Conservation (phyloP, 176 grass and related monocot species). For the Paspalum vaginatum region DNA sequence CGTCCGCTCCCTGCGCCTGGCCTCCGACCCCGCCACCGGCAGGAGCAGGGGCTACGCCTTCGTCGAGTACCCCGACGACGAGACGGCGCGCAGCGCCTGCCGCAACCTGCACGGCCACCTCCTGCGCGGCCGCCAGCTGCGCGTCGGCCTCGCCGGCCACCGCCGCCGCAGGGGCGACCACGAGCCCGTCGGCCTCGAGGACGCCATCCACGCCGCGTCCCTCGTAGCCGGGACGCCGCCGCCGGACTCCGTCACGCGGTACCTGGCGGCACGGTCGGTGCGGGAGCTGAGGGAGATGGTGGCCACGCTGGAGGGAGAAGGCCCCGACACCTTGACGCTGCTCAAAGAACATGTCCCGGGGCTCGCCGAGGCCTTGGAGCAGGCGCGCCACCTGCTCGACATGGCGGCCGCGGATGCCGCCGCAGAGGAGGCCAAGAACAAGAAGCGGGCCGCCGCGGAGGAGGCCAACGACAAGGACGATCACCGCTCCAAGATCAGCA, state of each 20-base stretch:
- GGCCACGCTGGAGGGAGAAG: background rate
- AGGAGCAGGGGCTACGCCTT: conserved; percentile 47
- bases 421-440: background rate
- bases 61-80: conserved; percentile 48
- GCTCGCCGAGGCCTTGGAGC: conserved; percentile 26
- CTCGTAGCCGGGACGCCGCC: conserved; percentile 3
- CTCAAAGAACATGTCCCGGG: conserved; percentile 19
- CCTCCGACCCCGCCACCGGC: conserved; percentile 23
- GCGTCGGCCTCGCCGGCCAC: conserved; percentile 29
- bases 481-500: background rate
- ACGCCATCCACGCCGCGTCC: conserved; percentile 47
- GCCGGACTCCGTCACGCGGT: conserved; percentile 9
- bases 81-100: conserved; percentile 48
- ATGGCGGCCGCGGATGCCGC: conserved; percentile 29
- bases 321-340: background rate
- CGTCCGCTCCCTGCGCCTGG: conserved; percentile 35
- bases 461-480: background rate
- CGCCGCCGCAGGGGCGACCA: background rate
- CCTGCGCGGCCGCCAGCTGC: conserved; percentile 33
- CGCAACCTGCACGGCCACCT: conserved; percentile 44
- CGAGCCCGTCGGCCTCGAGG: conserved; percentile 37
- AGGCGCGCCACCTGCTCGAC: conserved; percentile 35
- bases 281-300: conserved; percentile 26
- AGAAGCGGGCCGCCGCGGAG: conserved; percentile 17
- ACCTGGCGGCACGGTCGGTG: conserved; percentile 20